These are phyloP conservation scores for Arbutus unedo DNA, from an alignment of 148 eudicot genomes.

Conservation along the genomic window DNA sequence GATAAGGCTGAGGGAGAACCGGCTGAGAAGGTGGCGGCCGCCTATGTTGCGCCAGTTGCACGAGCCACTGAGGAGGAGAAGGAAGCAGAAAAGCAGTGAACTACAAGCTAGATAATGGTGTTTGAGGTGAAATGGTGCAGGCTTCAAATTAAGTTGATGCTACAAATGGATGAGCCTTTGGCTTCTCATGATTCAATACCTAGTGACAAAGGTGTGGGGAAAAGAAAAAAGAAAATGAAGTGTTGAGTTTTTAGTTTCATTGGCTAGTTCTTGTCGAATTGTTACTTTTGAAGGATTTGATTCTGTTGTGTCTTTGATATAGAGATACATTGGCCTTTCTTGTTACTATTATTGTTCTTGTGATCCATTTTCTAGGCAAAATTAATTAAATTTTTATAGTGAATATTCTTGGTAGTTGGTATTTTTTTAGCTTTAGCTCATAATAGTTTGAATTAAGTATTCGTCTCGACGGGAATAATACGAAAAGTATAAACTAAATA, in stretches of 20 bases:
- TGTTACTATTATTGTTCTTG: not conserved
- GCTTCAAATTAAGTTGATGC: not conserved
- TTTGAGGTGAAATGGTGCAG: not conserved
- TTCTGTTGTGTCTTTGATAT: not conserved
- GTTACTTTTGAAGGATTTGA: not conserved
- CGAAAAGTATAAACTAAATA: too few species aligned
- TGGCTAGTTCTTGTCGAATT: not conserved
- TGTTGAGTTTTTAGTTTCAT: not conserved
- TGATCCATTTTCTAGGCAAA: not conserved
- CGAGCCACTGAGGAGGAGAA: constrained; percentile 7
- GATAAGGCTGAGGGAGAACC: not conserved
- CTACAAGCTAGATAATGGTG: not conserved
- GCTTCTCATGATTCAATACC: not conserved
- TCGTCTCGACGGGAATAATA: too few species aligned
- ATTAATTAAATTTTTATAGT: too few species aligned
- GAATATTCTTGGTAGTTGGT: too few species aligned
- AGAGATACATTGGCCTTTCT: not conserved
- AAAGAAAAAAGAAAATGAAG: not conserved
- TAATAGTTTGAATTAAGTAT: too few species aligned
- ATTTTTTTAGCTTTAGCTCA: too few species aligned
- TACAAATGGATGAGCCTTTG: not conserved
- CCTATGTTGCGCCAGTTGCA: constrained; percentile 2
- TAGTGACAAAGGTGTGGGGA: not conserved
- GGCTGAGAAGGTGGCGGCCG: not conserved
- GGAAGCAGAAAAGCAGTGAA: constrained; percentile 1